phyloP scores from a whole-genome alignment of 805 yeast species.

The Metschnikowia peoriensis region DNA sequence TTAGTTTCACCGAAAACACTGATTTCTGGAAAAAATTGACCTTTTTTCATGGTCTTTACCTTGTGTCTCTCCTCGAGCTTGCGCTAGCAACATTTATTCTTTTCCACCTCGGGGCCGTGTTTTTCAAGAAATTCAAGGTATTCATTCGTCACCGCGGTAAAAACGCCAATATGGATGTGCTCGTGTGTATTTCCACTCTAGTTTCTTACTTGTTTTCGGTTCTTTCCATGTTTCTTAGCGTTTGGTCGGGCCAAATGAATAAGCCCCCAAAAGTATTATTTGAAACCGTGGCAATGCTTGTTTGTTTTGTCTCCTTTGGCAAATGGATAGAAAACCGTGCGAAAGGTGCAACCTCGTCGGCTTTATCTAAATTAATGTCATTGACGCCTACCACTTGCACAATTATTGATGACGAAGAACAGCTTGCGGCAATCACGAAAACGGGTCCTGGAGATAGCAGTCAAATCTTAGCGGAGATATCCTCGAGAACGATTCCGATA shows the following conservation, averaged over 20 bases:
- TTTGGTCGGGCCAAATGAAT: slow-evolving; percentile 37
- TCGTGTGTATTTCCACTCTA: slow-evolving; percentile 78
- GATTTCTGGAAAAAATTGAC: slow-evolving; percentile 27
- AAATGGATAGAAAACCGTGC: slow-evolving; percentile 91
- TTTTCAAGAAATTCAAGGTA: slow-evolving; percentile 60
- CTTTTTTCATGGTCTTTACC: slow-evolving; percentile 59
- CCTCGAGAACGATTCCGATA: slow-evolving; percentile 55
- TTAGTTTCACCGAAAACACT: slow-evolving; percentile 48
- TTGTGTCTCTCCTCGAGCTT: slow-evolving; percentile 63
- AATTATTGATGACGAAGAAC: slow-evolving; percentile 48
- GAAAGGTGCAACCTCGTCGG: slow-evolving; percentile 89
- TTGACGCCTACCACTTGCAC: slow-evolving; percentile 76
- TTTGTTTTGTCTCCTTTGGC: slow-evolving; percentile 82
- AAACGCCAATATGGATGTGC: slow-evolving; percentile 83
- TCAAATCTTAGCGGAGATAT: slow-evolving; percentile 24
- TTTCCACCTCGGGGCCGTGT: slow-evolving; percentile 63
- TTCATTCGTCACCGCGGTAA: slow-evolving; percentile 62
- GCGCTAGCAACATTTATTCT: slow-evolving; percentile 59
- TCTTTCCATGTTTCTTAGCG: slow-evolving; percentile 52
- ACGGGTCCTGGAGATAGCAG: slow-evolving; percentile 6
- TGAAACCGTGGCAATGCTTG: slow-evolving; percentile 84
- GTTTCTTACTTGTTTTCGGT: slow-evolving; percentile 77
- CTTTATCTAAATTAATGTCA: slow-evolving; percentile 76
- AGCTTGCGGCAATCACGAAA: slow-evolving; percentile 17
- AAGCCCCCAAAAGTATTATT: slow-evolving; percentile 69